Evolutionary conservation across 495 filamentous ascomycete species (phyloP).

Genomic region (Aspergillus kassunensis): DNA sequence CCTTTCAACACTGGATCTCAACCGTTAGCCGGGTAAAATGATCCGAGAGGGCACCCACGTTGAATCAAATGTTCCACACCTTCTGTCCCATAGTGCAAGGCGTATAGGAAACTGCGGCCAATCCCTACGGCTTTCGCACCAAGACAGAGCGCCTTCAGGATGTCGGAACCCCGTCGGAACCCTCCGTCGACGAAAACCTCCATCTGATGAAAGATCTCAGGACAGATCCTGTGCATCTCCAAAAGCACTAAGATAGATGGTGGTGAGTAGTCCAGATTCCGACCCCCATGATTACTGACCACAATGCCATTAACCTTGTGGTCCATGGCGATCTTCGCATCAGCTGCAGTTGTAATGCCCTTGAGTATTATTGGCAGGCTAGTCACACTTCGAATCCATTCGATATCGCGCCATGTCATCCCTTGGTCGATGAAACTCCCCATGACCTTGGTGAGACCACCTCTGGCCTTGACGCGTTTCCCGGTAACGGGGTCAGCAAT

Average conservation of each 20-base stretch:
- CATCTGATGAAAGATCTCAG: constrained; percentile 57
- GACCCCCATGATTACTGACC: constrained; percentile 65
- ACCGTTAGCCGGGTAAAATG: background rate
- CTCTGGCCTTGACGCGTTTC: constrained; percentile 49
- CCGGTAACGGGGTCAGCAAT: constrained; percentile 24
- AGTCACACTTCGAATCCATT: constrained; percentile 66
- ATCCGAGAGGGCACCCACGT: background rate
- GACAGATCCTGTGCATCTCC: constrained; percentile 59
- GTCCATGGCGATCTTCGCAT: constrained; percentile 54
- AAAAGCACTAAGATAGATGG: constrained; percentile 56
- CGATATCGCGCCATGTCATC: constrained; percentile 71
- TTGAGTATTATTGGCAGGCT: constrained; percentile 58
- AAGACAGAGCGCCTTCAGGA: constrained; percentile 63
- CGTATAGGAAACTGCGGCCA: constrained; percentile 56
- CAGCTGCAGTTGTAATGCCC: constrained; percentile 58
- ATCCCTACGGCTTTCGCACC: constrained; percentile 60
- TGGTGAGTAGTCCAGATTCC: constrained; percentile 57
- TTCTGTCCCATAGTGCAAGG: constrained; percentile 37
- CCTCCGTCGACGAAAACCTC: constrained; percentile 67
- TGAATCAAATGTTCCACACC: constrained; percentile 13
- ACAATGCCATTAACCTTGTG: constrained; percentile 60
- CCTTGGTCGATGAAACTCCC: constrained; percentile 62
- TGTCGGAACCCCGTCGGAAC: constrained; percentile 58
- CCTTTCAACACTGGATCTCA: constrained; percentile 9
- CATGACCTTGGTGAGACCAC: constrained; percentile 58